These are phyloP conservation scores for Plasmodium ovale DNA, from an alignment of 169 alveolate species.

Conservation along the genomic window DNA sequence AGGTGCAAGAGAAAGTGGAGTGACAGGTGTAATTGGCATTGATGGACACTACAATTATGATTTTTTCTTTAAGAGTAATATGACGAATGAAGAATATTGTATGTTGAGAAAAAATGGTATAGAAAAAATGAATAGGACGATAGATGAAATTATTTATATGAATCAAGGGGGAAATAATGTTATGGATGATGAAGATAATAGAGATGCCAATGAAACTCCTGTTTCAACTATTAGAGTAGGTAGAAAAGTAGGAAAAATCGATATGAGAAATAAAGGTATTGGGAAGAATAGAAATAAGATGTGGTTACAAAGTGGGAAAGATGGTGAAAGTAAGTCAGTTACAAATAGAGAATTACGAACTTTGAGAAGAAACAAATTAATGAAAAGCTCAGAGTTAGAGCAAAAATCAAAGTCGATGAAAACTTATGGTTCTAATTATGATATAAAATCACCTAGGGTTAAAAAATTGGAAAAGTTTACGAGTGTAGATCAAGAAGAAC, in stretches of 20 bases:
- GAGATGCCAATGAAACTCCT: not conserved
- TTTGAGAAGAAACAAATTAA: slow-evolving; percentile 39
- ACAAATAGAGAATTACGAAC: slow-evolving; percentile 51
- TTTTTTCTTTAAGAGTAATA: slow-evolving; percentile 10
- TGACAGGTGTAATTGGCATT: no score
- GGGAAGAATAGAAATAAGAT: slow-evolving; percentile 36
- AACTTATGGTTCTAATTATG: slow-evolving; percentile 6
- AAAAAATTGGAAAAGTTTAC: slow-evolving; percentile 65
- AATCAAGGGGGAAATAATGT: slow-evolving; percentile 3
- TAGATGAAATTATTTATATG: slow-evolving; percentile 33
- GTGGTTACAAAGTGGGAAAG: not conserved
- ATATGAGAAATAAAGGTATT: slow-evolving; percentile 4
- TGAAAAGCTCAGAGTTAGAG: not conserved
- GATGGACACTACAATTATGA: slow-evolving; percentile 22
- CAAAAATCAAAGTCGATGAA: not conserved
- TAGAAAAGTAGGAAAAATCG: slow-evolving; percentile 1
- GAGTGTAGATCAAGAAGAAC: slow-evolving; percentile 56
- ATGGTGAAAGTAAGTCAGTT: not conserved
- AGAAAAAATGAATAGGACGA: slow-evolving; percentile 18
- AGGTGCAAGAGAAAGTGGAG: no score
- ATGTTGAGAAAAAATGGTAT: slow-evolving; percentile 40
- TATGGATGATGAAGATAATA: not conserved
- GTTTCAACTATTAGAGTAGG: not conserved
- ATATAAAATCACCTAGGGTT: slow-evolving; percentile 58
- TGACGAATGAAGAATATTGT: slow-evolving; percentile 26